Conservation (phyloP, 495 filamentous ascomycete genomes). For the Aspergillus sclerotiicarbonarius region DNA sequence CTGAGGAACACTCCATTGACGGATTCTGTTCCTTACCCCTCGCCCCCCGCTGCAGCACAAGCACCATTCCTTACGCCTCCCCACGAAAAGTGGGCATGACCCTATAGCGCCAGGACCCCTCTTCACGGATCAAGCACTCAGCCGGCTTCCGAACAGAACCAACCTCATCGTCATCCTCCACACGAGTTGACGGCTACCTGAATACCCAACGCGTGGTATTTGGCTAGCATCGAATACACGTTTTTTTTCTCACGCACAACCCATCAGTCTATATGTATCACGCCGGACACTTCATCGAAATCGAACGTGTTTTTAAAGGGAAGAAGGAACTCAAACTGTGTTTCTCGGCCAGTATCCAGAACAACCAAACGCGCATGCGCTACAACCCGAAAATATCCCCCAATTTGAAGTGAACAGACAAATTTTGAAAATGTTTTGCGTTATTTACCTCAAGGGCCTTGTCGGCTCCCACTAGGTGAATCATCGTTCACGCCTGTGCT, state of each 20-base stretch:
- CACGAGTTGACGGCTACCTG: background rate
- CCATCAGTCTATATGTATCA: slow-evolving; percentile 23
- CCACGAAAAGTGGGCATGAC: slow-evolving; percentile 22
- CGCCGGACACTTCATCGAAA: slow-evolving; percentile 11
- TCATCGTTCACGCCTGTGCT: slow-evolving; percentile 26
- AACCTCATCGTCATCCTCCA: background rate
- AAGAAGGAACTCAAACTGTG: slow-evolving; percentile 7
- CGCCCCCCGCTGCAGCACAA: slow-evolving; percentile 18
- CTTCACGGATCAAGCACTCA: slow-evolving; percentile 3
- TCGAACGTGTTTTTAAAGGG: slow-evolving; percentile 4
- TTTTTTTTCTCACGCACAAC: slow-evolving; percentile 1
- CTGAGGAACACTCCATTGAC: background rate
- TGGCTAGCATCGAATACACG: slow-evolving; percentile 1
- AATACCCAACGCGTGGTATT: slow-evolving; percentile 15
- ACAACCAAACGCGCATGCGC: slow-evolving; percentile 10
- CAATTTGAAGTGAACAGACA: slow-evolving; percentile 10
- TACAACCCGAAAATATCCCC: slow-evolving; percentile 3
- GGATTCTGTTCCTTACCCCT: slow-evolving; percentile 4
- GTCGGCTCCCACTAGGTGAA: slow-evolving; percentile 32
- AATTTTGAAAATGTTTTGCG: slow-evolving; percentile 28
- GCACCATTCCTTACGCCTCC: slow-evolving; percentile 16
- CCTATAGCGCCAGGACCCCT: slow-evolving; percentile 12
- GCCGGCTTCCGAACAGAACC: background rate
- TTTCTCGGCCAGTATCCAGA: background rate
- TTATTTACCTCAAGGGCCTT: slow-evolving; percentile 24